Percentiles rank a stretch among this genome's conserved stretches.
phyloP scores from a whole-genome alignment of 129 eudicot species.

The Glebionis coronaria region DNA sequence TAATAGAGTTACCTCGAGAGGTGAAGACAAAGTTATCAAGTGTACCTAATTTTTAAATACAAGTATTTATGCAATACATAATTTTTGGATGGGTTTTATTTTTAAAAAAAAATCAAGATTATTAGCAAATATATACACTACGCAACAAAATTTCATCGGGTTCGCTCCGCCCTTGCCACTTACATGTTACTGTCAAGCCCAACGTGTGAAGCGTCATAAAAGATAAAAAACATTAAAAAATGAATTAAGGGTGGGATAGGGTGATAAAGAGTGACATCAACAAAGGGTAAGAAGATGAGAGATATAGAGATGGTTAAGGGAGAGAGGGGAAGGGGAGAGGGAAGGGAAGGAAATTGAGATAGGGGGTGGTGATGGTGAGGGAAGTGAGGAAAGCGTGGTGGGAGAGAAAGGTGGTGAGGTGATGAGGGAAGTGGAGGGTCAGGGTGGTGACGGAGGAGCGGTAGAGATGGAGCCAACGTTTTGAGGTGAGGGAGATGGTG shows the following conservation, averaged over 20 bases:
- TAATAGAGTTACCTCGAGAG: too few relatives aligned
- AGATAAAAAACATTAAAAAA: conserved; percentile 28
- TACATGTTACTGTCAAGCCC: conserved; percentile 15
- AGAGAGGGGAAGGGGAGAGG: conserved; percentile 42
- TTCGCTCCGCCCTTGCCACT: too few relatives aligned
- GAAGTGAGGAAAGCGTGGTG: conserved; percentile 45
- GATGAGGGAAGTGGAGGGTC: conserved; percentile 36
- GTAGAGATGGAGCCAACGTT: conserved; percentile 64
- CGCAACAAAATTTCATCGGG: too few relatives aligned
- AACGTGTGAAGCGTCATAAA: conserved; percentile 36
- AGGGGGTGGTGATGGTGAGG: conserved; percentile 33
- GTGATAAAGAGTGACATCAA: conserved; percentile 41
- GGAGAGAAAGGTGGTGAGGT: conserved; percentile 35
- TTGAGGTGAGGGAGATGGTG: conserved; percentile 47
- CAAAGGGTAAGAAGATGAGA: conserved; percentile 42
- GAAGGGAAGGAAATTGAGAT: too few relatives aligned
- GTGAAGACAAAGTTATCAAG: too few relatives aligned
- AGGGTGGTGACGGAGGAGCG: conserved; percentile 63
- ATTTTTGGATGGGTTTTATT: too few relatives aligned
- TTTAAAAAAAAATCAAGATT: too few relatives aligned
- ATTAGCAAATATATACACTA: too few relatives aligned
- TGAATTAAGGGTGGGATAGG: conserved; percentile 40
- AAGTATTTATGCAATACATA: too few relatives aligned
- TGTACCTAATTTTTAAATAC: too few relatives aligned
- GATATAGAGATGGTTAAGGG: conserved; percentile 32